Base-by-base conservation (phyloP, 2,329 filamentous ascomycete genomes). In the Fusarium sp. region DNA sequence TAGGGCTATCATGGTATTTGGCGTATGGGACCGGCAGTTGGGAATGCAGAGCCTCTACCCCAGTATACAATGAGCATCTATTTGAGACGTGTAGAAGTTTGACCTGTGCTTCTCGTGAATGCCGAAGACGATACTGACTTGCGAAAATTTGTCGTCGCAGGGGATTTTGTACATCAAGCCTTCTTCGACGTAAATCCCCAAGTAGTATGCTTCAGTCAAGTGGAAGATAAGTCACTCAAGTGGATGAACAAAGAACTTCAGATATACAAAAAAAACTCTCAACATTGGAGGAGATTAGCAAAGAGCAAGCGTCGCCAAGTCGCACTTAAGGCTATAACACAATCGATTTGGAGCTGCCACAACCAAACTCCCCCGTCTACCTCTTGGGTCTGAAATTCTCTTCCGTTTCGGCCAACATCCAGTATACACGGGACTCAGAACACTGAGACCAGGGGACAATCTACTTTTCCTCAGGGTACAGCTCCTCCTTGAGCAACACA, bases 401-500 rank as follows among this genome's bases (percentile, higher is more conserved):
- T 72, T 76, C 76, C 63, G 72, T 77, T 70, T 78, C 73, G 69
- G 52, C 67, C 80, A 82, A 80, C 81, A 82, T 83, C 66, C 67
- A 65, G 78, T 84, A 82, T 82, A 84, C 79, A 72, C 67, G 72
- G 67, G 59, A 64, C 64, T 74, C 65, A 70, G 67, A 73, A 71
- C 59, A 68, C 58, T 64, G 60, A 74, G 67, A 61, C 71, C 52
- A 57, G 38, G 60, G 42, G 44, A 78, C 69, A 60, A 56, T 86
- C 84, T 83, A 83, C 81, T 86, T 82, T 80, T 83, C 82, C 82
- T 91, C 89, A 68, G 96, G 95, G 87, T 95, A 98, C 84, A 98
- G 88, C 81, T 94, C 91, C 89, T 98, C 96, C 89, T 96, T 97
- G 79, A 98, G 90, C 76, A 90, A 87, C 80, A 98, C 91, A 79